Percentiles rank a stretch among this genome's conserved stretches.
phyloP scores from a whole-genome alignment of 1,284 basidiomycete species.

The Puccinia novopanici region DNA sequence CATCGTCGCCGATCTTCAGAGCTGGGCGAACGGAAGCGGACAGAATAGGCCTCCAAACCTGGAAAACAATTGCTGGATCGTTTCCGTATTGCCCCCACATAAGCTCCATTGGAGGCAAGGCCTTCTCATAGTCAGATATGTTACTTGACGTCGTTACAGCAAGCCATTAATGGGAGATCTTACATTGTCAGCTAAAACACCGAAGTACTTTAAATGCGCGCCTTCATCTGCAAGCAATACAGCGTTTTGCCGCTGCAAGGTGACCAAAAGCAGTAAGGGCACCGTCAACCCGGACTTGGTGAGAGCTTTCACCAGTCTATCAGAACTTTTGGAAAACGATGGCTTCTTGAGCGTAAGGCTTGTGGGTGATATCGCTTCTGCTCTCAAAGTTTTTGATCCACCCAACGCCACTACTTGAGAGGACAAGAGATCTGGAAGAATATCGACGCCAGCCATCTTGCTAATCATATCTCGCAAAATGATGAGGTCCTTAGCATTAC shows the following conservation, averaged over 20 bases:
- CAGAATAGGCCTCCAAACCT: conserved; percentile 80
- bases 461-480: conserved; percentile 88
- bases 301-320: conserved; percentile 71
- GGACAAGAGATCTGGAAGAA: conserved; percentile 77
- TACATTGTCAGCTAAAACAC: conserved; percentile 81
- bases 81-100: conserved; percentile 75
- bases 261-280: conserved; percentile 82
- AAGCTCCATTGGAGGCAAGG: conserved; percentile 69
- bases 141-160: conserved; percentile 52
- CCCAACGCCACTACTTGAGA: conserved; percentile 84
- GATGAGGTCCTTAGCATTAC: conserved; percentile 82
- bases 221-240: conserved; percentile 69
- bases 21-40: conserved; percentile 64
- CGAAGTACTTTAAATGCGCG: conserved; percentile 77
- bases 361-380: conserved; percentile 69
- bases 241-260: conserved; percentile 79
- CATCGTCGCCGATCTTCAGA: conserved; percentile 34
- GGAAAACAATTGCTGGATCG: conserved; percentile 81
- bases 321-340: conserved; percentile 54
- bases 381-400: conserved; percentile 80
- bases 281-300: conserved; percentile 72
- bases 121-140: conserved; percentile 58
- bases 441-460: conserved; percentile 93
- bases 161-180: conserved; percentile 52
- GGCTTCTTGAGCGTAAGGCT: conserved; percentile 58